Base-by-base conservation (phyloP, 768 basidiomycete species). In the Boletus speciosus region DNA sequence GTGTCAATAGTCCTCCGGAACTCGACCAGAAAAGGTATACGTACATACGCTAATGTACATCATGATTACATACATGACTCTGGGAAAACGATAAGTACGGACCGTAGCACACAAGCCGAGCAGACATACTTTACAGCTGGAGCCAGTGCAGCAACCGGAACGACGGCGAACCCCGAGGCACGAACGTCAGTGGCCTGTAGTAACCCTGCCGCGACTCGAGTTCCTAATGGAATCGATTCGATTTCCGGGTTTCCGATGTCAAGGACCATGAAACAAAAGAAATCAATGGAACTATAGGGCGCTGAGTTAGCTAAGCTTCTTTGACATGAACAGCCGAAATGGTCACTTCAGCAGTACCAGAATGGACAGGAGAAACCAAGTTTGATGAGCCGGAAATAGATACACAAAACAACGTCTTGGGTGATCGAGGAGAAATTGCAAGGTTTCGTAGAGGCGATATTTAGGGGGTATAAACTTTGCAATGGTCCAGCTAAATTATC, bases 341-440 rank as follows among this genome's bases (percentile, higher is more conserved):
- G 10, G 7, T 48, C 63, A 93, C 93, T 83, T 92, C 35, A 96
- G 72, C 0, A 74, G 59, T 4, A 89, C 36, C 23, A 97, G 76
- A 23, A 95, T 68, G 1, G 81, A 79, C 2, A 92, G 57, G 6
- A 97, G 81, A 61, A 96, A 90, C 91, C 93, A 93, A 4, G 94
- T 97, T 66, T 97, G 94, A 63, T 94, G 91, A 0, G 92, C 85
- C 0, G 93, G 93, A 61, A 96, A 96, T 9, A 96, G 79, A 67
- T 93, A 90, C 11, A 93, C 82, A 64, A 89, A 95, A 70, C 93
- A 96, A 57, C 91, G 83, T 11, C 96, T 83, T 12, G 96, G 96
- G 66, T 98, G 96, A 63, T 98, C 93, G 9, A 99, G 80, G 8
- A 99, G 81, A 68, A 98, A 99, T 51, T 85, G 86, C 1, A 97